Base-by-base conservation (phyloP, 2,329 filamentous ascomycete genomes). In the Davidsoniella virescens region DNA sequence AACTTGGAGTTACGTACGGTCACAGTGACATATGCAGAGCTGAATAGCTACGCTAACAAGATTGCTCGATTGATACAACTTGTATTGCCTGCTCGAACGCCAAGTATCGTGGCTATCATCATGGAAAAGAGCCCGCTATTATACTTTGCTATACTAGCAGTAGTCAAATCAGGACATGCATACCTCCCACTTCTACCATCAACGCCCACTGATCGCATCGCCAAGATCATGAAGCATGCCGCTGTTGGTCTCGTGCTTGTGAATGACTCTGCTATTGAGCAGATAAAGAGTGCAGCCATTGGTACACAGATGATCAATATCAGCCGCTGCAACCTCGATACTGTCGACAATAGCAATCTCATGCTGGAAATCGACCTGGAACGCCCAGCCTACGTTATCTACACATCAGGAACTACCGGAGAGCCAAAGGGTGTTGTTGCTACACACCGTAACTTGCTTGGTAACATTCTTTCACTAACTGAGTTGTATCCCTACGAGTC, bases 381-480 rank as follows among this genome's bases (percentile, higher is more conserved):
- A 1, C 66, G 77, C 12, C 60, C 84, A 2, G 80, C 84, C 5
- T 93, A 93, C 60, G 76, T 84, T 16, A 80, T 93, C 1, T 93
- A 84, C 61, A 93, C 85, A 0, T 87, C 84, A 20, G 87, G 87
- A 3, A 90, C 82, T 38, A 93, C 86, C 0, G 87, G 85, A 0
- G 69, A 68, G 1, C 87, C 85, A 0, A 93, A 94, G 59, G 85
- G 85, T 2, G 82, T 94, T 2, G 70, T 84, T 3, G 73, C 94
- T 17, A 86, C 84, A 0, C 81, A 88, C 55, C 67, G 73, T 39
- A 93, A 87, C 57, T 72, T 94, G 40, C 68, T 81, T 49, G 84
- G 82, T 61, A 90, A 93, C 55, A 67, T 94, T n/a, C 68, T 76
- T 16, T 69, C 75, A 8, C 68, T 94, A 5, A 70, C 72, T 2